These are phyloP conservation scores for Pyrenochaeta sp. DNA, from an alignment of 2,329 filamentous ascomycete species.

Conservation along the genomic window DNA sequence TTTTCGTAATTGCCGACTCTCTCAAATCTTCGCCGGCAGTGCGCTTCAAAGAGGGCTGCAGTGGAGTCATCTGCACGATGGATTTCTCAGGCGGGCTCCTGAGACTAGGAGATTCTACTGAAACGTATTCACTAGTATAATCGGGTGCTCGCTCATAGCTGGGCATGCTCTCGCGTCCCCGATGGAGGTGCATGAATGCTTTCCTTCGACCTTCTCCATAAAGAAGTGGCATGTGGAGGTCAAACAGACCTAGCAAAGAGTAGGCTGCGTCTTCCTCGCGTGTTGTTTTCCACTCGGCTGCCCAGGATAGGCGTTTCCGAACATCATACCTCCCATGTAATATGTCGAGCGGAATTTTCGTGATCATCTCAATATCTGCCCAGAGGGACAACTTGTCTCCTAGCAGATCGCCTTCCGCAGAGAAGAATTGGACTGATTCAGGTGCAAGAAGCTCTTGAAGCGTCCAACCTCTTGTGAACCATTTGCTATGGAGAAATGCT, in stretches of 20 bases:
- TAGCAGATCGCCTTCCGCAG: constrained; percentile 5
- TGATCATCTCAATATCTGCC: constrained; percentile 9
- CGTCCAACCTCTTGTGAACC: constrained; percentile 3
- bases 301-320: not conserved
- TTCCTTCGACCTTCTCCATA: not conserved
- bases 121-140: too few species aligned
- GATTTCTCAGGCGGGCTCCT: too few species aligned
- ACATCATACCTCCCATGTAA: not conserved
- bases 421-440: constrained; percentile 15
- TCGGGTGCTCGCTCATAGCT: too few species aligned
- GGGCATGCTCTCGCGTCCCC: too few species aligned
- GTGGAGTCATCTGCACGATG: too few species aligned
- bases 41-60: too few species aligned
- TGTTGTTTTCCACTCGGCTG: not conserved
- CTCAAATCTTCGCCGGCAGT: too few species aligned
- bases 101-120: too few species aligned
- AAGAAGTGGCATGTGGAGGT: not conserved
- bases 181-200: too few species aligned
- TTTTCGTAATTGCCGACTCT: too few species aligned
- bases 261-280: not conserved
- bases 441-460: constrained; percentile 11
- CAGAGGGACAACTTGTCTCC: constrained; percentile 6
- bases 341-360: not conserved
- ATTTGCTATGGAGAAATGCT: too few species aligned
- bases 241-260: not conserved